Conservation (phyloP, 1,139 yeast genomes). For the Yarrowia galli region DNA sequence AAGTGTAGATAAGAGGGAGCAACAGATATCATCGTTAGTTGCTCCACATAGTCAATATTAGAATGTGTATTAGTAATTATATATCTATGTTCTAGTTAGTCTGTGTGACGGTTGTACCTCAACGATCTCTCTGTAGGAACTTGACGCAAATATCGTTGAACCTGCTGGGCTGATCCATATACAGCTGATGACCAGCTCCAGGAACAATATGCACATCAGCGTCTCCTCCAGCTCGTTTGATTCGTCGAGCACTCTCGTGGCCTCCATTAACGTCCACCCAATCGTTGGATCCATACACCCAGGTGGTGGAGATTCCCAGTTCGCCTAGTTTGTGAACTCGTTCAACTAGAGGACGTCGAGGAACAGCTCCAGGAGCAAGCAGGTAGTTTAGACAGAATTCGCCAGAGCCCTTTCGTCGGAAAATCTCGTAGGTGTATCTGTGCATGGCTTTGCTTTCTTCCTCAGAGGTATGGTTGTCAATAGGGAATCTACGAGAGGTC, state of each 20-base stretch:
- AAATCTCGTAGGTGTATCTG: conserved; percentile 66
- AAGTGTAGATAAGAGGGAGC: too few relatives aligned
- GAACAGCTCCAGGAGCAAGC: conserved; percentile 78
- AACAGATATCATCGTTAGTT: too few relatives aligned
- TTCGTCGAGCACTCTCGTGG: conserved; percentile 55
- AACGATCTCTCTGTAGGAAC: background rate
- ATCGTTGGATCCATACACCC: conserved; percentile 83
- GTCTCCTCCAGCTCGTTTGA: conserved; percentile 50
- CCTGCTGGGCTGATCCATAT: conserved; percentile 72
- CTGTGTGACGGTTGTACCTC: background rate
- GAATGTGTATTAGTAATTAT: background rate
- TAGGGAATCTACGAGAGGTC: conserved; percentile 52
- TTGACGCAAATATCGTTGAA: conserved; percentile 61
- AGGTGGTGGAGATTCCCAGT: conserved; percentile 49
- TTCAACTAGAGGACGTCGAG: conserved; percentile 76
- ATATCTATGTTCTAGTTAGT: conserved; percentile 18
- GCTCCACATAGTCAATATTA: background rate
- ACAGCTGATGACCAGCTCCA: conserved; percentile 79
- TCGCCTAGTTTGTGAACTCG: conserved; percentile 54
- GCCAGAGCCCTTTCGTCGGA: conserved; percentile 66
- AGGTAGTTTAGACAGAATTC: conserved; percentile 70
- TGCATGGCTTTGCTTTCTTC: conserved; percentile 53
- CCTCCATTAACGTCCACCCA: conserved; percentile 90
- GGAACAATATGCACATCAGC: conserved; percentile 57
- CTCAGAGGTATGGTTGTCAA: conserved; percentile 46